Evolutionary conservation across 176 grass and related monocot species (phyloP), one percentile per base, ranked within the genome.

Genomic region (Oryza nivara): DNA sequence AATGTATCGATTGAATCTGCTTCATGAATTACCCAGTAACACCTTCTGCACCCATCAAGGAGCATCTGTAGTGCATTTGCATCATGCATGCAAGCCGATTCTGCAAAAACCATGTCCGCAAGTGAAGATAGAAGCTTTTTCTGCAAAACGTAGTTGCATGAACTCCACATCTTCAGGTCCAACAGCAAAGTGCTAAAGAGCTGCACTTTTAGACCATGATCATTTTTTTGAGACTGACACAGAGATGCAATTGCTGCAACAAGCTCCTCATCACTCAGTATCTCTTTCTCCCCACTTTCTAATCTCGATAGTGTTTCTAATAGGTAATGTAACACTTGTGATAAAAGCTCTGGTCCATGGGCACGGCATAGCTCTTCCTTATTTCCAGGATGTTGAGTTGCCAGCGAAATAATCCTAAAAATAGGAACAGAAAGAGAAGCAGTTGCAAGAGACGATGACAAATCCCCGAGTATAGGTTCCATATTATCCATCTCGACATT

Each of bases 81-180:
- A 71, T 92, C 93, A 74, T 86, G 82, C 93, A 95, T 90, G 83
- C 88, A 87, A 84, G 48, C 20, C 66, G 83, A 68, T 74, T 95
- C 93, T 44, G 90, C 90, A 80, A 90, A 95, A 81, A 95, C 90
- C 90, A 95, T 92, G 80, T 95, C 93, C 82, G 93, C 86, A 44
- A 95, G 93, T 86, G 93, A 95, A 88, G 90, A 95, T 26, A 95
- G 88, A 92, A 95, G 93, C 76, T 92, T 95, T 80, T 95, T 95
- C 79, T 95, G 93, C 77, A 95, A 83, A 51, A 91, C 88, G 45
- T 92, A 92, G 79, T 92, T 90, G 72, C 93, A 95, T 68, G 80
- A 80, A 85, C 93, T 92, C 93, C 93, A 95, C 85, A 85, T 88
- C 79, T 95, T 95, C 73, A 95, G 83, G 89, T 95, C 88, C 75